Conservation (phyloP, 768 basidiomycete species). For the Jaapia argillacea region DNA sequence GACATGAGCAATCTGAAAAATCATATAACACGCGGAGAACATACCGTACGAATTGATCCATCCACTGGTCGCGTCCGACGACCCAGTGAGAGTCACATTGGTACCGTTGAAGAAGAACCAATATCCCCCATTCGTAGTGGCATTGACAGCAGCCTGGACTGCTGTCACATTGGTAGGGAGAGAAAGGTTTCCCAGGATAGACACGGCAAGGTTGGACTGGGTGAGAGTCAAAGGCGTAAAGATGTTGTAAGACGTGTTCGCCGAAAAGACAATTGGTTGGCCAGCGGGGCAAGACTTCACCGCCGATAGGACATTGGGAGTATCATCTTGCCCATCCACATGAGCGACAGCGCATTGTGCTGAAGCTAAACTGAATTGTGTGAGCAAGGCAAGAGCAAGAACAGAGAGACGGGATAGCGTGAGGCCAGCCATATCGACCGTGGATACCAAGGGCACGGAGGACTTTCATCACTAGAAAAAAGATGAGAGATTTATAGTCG, state of each 20-base stretch:
- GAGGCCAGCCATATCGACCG: too few relatives aligned
- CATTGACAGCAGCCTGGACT: constrained; percentile 30
- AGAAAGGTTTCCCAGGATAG: constrained; percentile 31
- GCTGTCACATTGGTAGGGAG: constrained; percentile 32
- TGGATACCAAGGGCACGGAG: too few relatives aligned
- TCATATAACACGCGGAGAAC: constrained; percentile 29
- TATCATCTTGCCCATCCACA: constrained; percentile 17
- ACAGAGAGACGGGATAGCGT: too few relatives aligned
- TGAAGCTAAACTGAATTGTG: too few relatives aligned
- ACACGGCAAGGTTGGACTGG: constrained; percentile 29
- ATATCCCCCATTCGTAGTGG: constrained; percentile 11
- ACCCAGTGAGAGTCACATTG: neutral
- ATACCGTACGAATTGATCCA: constrained; percentile 17
- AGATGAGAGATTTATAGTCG: too few relatives aligned
- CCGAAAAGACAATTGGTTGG: constrained; percentile 23
- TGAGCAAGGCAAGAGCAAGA: too few relatives aligned
- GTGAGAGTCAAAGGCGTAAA: constrained; percentile 26
- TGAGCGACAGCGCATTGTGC: neutral
- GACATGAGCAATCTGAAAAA: neutral
- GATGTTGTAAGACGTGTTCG: constrained; percentile 23
- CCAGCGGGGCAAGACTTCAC: constrained; percentile 25
- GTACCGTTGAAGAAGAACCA: neutral
- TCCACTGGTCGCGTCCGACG: neutral
- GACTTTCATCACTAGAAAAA: too few relatives aligned
- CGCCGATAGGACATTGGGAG: constrained; percentile 22